Evolutionary conservation across 345 rosid species (phyloP).

Genomic region (Euclidium syriacum): DNA sequence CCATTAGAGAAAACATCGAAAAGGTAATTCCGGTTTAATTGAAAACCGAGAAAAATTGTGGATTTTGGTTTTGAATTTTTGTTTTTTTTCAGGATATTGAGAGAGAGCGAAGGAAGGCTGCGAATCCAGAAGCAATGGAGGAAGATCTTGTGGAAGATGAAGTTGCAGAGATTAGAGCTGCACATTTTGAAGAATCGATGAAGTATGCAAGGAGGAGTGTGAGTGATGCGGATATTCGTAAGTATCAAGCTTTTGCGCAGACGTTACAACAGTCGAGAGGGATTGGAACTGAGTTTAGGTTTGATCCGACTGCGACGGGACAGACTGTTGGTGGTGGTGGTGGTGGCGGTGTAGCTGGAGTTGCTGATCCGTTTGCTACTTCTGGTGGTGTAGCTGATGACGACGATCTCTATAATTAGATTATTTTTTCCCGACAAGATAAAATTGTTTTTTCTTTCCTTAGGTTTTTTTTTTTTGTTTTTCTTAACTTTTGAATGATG

Average conservation of each 20-base stretch:
- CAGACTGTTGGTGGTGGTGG: slow-evolving; percentile 40
- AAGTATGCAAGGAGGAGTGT: slow-evolving; percentile 89
- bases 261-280: slow-evolving; percentile 95
- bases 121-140: slow-evolving; percentile 95
- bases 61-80: background rate
- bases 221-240: slow-evolving; percentile 88
- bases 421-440: slow-evolving; percentile 29
- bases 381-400: slow-evolving; percentile 64
- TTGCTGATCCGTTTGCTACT: slow-evolving; percentile 69
- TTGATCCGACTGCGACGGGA: slow-evolving; percentile 41
- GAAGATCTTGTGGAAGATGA: slow-evolving; percentile 81
- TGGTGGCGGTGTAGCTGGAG: slow-evolving; percentile 38
- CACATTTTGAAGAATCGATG: slow-evolving; percentile 93
- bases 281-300: slow-evolving; percentile 76
- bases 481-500: background rate
- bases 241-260: slow-evolving; percentile 95
- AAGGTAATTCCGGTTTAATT: slow-evolving; percentile 19
- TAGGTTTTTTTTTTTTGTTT: background rate
- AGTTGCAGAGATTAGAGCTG: slow-evolving; percentile 75
- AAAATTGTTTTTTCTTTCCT: background rate
- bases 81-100: slow-evolving; percentile 75
- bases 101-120: slow-evolving; percentile 71
- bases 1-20: slow-evolving; percentile 91
- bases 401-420: slow-evolving; percentile 82
- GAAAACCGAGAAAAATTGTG: too few relatives aligned